Evolutionary conservation across 352 stramenopile genomes (phyloP), one percentile per base, ranked within the genome.

Genomic region (Pythium monospermum): DNA sequence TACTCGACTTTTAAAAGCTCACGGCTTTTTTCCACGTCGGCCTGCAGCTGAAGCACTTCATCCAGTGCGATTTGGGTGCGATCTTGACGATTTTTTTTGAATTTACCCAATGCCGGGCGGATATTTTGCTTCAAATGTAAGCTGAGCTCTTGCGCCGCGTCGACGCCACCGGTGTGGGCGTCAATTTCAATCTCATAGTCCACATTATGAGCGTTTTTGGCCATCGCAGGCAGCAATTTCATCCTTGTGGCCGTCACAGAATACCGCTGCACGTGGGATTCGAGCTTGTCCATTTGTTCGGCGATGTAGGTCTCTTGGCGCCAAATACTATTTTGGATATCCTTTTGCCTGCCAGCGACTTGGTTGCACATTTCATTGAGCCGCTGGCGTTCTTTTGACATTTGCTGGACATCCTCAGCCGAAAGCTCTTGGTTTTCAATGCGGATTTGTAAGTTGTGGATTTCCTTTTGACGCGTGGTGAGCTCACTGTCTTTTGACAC

Each of bases 371-470:
- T 70, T 15, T 91, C 77, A 4, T 83, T 81, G 42, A 97, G 74
- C 33, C 83, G 78, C 31, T 57, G 61, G 26, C 80, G 68, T 50
- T 90, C 74, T 63, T 83, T 69, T 5, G 63, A 53, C 42, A 93
- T 89, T 53, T 85, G 76, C 48, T 89, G 69, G 2, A 90, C 72
- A 35, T 93, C 83, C 52, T 87, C 69, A 2, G 78, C 68, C 53
- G 82, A 90, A 26, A 92, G 59, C 51, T 94, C 79, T 37, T 94
- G 80, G 45, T 79, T 85, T 16, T 85, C 74, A 30, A 94, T 86
- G 36, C 71, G 78, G n/a, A 67, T 69, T 11, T 80, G 60, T 28
- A 94, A 57, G 23, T 41, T 69, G 15, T 73, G 57, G 42, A 96
- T 80, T 23, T 85, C 62, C 30, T 95, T 72, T 15, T 87, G 71